Base-by-base conservation (phyloP, 2,329 filamentous ascomycete species). In the Scorias spongiosa region DNA sequence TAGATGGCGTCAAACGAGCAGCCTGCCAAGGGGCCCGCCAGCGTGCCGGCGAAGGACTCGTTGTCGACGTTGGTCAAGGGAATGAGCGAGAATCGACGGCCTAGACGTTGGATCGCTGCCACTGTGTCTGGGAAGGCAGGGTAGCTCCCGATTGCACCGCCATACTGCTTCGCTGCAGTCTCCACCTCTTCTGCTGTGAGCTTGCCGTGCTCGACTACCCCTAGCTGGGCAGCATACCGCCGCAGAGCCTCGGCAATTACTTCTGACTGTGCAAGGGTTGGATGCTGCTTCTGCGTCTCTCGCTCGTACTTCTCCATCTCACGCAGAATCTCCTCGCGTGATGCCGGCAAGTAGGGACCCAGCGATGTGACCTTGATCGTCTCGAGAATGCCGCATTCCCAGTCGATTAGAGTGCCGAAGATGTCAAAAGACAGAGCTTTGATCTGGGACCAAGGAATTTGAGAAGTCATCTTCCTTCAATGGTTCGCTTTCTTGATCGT, bases 371-470 rank as follows among this genome's bases (percentile, higher is more conserved):
- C 55, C 4, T 68, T 56, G 1, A 86, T 67, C 2, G 72, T 68
- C 2, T 61, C 50, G 42, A 72, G 61, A 45, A 85, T 72, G 46
- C 81, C 81, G n/a, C 65, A 58, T 59, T 86, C 80, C 81, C 81
- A 86, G 66, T 88, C 81, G 47, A 88, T 75, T 2, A 88, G 71
- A 0, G 84, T 89, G 59, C 83, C 82, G 60, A 84, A 88, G 66
- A 82, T 78, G 63, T 89, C 83, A 63, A 88, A 86, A 54, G 76
- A 78, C 41, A 85, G 73, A 46, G 75, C 62, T 43, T 58, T 59
- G 48, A 57, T 44, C 12, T 52, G 39, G 5, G 46, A 50, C 56
- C 56, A 59, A 34, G 54, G 49, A 38, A 58, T 54, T 15, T 41
- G 39, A 32, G 54, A 48, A 39, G 54, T 43, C 53, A 56, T 56